phyloP scores from a whole-genome alignment of 768 basidiomycete genomes.

The Lentinula boryana region DNA sequence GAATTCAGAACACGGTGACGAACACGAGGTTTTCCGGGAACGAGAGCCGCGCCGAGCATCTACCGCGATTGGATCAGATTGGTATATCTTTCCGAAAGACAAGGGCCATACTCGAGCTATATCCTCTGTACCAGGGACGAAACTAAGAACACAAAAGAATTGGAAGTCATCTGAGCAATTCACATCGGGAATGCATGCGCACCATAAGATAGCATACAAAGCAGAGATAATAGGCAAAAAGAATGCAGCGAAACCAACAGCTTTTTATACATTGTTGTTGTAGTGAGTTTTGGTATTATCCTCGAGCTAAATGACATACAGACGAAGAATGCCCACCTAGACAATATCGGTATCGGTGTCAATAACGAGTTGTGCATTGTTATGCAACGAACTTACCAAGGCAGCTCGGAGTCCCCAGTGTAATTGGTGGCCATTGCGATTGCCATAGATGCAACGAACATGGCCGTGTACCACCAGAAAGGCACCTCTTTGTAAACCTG shows the following conservation, averaged over 20 bases:
- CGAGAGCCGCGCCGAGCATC: conserved; percentile 10
- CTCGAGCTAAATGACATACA: not conserved
- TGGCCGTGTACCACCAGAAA: conserved; percentile 32
- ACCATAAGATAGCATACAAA: conserved; percentile 11
- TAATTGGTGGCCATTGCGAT: conserved; percentile 6
- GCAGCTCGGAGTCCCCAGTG: not conserved
- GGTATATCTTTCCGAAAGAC: not conserved
- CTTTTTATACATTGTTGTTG: not conserved
- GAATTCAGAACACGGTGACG: not conserved
- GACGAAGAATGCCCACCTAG: conserved; percentile 14
- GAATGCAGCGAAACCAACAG: conserved; percentile 11
- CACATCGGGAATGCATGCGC: not conserved
- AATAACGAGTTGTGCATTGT: too few relatives aligned
- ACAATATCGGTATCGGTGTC: too few relatives aligned
- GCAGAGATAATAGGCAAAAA: conserved; percentile 10
- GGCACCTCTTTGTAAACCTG: conserved; percentile 23
- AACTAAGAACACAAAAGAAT: not conserved
- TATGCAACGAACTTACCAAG: conserved; percentile 1
- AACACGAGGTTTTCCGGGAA: conserved; percentile 4
- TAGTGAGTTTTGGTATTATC: not conserved
- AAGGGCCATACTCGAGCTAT: conserved; percentile 6
- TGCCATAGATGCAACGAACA: conserved; percentile 4
- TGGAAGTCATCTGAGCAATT: not conserved
- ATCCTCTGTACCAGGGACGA: conserved; percentile 11
- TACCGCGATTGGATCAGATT: not conserved